Evolutionary conservation across 768 basidiomycete species (phyloP).

Genomic region (Tylopilus plumbeoviolaceoides): DNA sequence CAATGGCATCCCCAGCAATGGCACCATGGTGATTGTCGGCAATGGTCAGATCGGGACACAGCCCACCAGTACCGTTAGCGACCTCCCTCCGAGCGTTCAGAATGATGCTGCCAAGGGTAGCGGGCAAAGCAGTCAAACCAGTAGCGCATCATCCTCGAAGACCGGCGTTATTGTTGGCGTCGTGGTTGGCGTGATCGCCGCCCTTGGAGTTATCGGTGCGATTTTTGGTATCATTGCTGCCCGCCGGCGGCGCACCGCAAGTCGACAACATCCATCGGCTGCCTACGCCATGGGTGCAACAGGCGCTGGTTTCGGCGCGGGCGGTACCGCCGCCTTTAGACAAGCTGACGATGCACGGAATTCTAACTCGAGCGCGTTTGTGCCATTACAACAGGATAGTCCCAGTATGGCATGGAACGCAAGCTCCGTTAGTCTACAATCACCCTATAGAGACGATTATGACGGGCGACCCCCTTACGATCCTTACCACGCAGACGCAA

Average conservation of each 20-base stretch:
- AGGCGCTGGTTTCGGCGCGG: slow-evolving; percentile 26
- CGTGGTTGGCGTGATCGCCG: slow-evolving; percentile 30
- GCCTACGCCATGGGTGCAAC: slow-evolving; percentile 39
- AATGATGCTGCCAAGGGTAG: slow-evolving; percentile 38
- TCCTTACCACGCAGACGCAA: slow-evolving; percentile 22
- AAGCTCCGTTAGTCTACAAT: slow-evolving; percentile 45
- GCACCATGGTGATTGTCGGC: slow-evolving; percentile 73
- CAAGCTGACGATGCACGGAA: slow-evolving; percentile 29
- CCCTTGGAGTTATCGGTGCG: slow-evolving; percentile 29
- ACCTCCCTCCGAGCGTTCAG: slow-evolving; percentile 37
- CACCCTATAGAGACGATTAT: slow-evolving; percentile 35
- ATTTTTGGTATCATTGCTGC: slow-evolving; percentile 44
- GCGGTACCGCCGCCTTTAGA: slow-evolving; percentile 20
- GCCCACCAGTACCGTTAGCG: slow-evolving; percentile 33
- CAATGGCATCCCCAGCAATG: slow-evolving; percentile 82
- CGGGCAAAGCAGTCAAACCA: slow-evolving; percentile 12
- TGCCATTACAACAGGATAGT: slow-evolving; percentile 66
- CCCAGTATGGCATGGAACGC: slow-evolving; percentile 55
- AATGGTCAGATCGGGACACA: slow-evolving; percentile 74
- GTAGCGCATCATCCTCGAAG: slow-evolving; percentile 21
- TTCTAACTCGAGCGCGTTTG: slow-evolving; percentile 67
- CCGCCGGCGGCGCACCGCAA: slow-evolving; percentile 47
- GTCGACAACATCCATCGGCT: slow-evolving; percentile 28
- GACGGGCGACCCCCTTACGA: slow-evolving; percentile 21
- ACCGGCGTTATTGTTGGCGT: slow-evolving; percentile 26